Evolutionary conservation across 176 grass and related monocot genomes (phyloP), one percentile per base, ranked within the genome.

Genomic region (Carex littledalei): DNA sequence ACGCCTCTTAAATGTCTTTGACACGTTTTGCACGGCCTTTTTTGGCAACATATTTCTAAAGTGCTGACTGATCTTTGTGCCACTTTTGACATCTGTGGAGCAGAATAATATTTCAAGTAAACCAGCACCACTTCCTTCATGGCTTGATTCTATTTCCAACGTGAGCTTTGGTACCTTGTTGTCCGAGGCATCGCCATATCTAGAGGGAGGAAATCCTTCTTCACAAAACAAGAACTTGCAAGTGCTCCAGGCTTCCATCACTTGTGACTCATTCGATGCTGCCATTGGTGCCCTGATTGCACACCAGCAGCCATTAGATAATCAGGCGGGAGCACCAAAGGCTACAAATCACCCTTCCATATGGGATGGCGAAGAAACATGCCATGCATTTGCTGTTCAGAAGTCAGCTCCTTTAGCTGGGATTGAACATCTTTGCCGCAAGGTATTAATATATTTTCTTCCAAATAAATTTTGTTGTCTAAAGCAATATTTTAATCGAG

Each of bases 241-340:
- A 82, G 24, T 97, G 65, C 84, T 88, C 66, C 92, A 97, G 79
- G 83, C 86, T 63, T 81, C 90, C 73, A 14, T 84, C 37, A 95
- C 87, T 3, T 94, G 91, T 32, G 96, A 99, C 86, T 99, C 96
- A 66, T 99, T 99, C 86, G 96, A 99, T 89, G 90, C 91, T 94
- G 93, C 86, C 82, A 94, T 99, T 78, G 91, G 93, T 85, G 87
- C 91, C 11, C 63, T 95, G 77, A 89, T 99, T 86, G 80, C 84
- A 24, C 21, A 45, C 4, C 93, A 95, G 65, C 85, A 94, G 88
- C 21, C 86, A 18, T 88, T 34, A 70, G 86, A 70, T 86, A 87
- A 92, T 54, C 86, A 85, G 0, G 87, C 47, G 72, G 70, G 47
- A 22, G 63, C 85, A 62, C 83, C 79, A 32, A 83, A 83, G 6